Percentiles rank a stretch among this genome's conserved stretches.
Conservation (phyloP, 352 stramenopile genomes). For the Pythium periplocum region DNA sequence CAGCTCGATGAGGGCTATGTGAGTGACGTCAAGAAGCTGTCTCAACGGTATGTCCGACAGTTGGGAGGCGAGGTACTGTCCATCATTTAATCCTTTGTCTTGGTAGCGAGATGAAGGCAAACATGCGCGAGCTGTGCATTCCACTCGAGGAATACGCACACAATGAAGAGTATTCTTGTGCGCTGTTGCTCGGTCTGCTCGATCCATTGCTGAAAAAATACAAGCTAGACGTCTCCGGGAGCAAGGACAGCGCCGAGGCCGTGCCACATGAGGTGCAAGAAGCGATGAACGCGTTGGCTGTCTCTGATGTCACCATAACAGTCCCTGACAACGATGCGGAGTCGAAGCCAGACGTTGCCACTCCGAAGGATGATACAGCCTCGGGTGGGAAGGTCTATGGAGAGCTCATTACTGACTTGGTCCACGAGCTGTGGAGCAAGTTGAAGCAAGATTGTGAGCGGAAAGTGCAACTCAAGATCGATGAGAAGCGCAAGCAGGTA, state of each 20-base stretch:
- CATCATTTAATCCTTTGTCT: not conserved
- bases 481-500: constrained; percentile 78
- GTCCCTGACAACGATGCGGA: no score
- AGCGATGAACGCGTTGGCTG: no score
- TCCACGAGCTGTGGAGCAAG: constrained; percentile 58
- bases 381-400: constrained; percentile 45
- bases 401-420: constrained; percentile 63
- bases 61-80: not conserved
- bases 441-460: constrained; percentile 49
- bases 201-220: constrained; percentile 73
- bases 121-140: constrained; percentile 80
- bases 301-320: no score
- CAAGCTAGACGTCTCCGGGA: constrained; percentile 25
- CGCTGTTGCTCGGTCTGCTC: constrained; percentile 61
- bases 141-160: constrained; percentile 81
- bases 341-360: not conserved
- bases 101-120: constrained; percentile 77
- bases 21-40: constrained; percentile 53
- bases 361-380: not conserved
- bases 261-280: no score
- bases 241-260: no score
- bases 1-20: constrained; percentile 73
- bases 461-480: constrained; percentile 62
- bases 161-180: constrained; percentile 70
- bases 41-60: constrained; percentile 25